These are phyloP conservation scores for Metarhizium brunneum DNA, from an alignment of 2,329 filamentous ascomycete genomes.

Conservation along the genomic window DNA sequence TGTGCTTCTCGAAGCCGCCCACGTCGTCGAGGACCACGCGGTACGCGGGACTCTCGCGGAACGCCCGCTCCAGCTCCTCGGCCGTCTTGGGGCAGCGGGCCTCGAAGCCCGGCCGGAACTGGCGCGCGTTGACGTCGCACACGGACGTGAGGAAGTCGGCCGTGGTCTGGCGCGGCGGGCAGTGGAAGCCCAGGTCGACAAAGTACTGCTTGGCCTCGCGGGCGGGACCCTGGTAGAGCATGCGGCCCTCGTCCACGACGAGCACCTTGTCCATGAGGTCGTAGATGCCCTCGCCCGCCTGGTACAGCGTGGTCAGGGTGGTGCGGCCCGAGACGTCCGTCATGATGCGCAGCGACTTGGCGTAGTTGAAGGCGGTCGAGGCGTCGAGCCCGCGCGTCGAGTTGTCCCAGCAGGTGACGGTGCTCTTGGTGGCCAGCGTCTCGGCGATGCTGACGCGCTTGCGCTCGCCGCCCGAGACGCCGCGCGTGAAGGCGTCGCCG, in stretches of 20 bases:
- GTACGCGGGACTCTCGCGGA: conserved; percentile 33
- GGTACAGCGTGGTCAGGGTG: conserved; percentile 17
- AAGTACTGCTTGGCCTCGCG: conserved; percentile 53
- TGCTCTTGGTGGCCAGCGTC: conserved; percentile 63
- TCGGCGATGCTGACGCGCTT: conserved; percentile 76
- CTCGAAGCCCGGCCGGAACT: conserved; percentile 3
- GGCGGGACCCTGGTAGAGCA: conserved; percentile 55
- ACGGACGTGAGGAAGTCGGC: conserved; percentile 53
- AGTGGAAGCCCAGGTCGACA: conserved; percentile 41
- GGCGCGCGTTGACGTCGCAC: conserved; percentile 3
- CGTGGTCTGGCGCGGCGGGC: conserved; percentile 49
- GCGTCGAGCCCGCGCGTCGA: conserved; percentile 72
- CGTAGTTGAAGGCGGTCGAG: conserved; percentile 70
- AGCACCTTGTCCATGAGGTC: conserved; percentile 51
- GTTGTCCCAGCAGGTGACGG: conserved; percentile 73
- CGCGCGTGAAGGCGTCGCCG: conserved; percentile 62
- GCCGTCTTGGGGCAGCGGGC: conserved; percentile 42
- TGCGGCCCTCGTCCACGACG: conserved; percentile 56
- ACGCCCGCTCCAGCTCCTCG: conserved; percentile 23
- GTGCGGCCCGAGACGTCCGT: conserved; percentile 51
- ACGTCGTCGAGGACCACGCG: conserved; percentile 36
- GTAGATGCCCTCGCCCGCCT: conserved; percentile 16
- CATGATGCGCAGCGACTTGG: conserved; percentile 60
- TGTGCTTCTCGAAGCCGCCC: conserved; percentile 63
- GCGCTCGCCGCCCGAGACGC: conserved; percentile 71